phyloP scores from a whole-genome alignment of 306 rosid species.

The barrel medic (Medicago truncatula) region MtrunA17r5.0-ANR NC_053048.1:10409501-10410000 shows the following conservation, averaged over 20 bases:
- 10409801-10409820: too few species aligned
- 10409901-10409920: background rate
- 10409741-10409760: too few species aligned
- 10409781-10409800: too few species aligned
- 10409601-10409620: constrained; percentile 20
- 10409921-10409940: constrained; percentile 12
- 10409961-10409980: constrained; percentile 36
- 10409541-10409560: constrained; percentile 20
- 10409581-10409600: background rate
- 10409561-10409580: background rate
- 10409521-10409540: constrained; percentile 76
- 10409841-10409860: too few species aligned
- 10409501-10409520: constrained; percentile 89
- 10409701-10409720: constrained; percentile 1
- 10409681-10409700: constrained; percentile 1
- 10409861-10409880: too few species aligned
- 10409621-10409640: background rate
- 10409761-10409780: too few species aligned
- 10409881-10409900: too few species aligned
- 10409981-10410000: constrained; percentile 22
- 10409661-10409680: constrained; percentile 7
- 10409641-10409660: background rate
- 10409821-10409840: too few species aligned
- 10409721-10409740: background rate
- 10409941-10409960: constrained; percentile 6